Conservation (phyloP, 2,329 filamentous ascomycete species). For the Trichoderma koningii region DNA sequence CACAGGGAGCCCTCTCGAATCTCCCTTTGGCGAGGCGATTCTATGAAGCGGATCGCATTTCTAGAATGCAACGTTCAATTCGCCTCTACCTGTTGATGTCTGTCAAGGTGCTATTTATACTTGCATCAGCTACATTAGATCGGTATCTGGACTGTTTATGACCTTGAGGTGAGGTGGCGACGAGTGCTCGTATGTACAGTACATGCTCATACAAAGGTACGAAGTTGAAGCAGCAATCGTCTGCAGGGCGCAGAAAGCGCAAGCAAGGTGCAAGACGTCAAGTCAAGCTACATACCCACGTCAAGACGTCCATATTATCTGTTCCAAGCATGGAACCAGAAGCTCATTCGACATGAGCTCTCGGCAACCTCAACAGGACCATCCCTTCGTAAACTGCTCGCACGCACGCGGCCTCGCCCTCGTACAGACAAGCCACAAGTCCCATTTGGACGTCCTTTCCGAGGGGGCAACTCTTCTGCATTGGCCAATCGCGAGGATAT, state of each 20-base stretch:
- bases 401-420: slow-evolving; percentile 19
- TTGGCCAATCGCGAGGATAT: slow-evolving; percentile 23
- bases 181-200: not conserved
- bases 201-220: not conserved
- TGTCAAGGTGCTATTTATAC: not conserved
- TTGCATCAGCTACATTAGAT: not conserved
- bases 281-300: too few relatives aligned
- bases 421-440: slow-evolving; percentile 7
- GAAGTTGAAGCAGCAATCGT: not conserved
- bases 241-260: not conserved
- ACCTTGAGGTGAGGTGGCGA: not conserved
- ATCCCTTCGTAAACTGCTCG: slow-evolving; percentile 5
- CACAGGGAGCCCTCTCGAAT: not conserved
- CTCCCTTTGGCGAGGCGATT: not conserved
- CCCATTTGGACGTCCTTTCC: not conserved
- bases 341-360: not conserved
- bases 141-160: not conserved
- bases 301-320: too few relatives aligned
- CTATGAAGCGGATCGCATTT: not conserved
- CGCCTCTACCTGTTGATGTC: not conserved
- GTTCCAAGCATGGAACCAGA: not conserved
- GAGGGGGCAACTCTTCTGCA: slow-evolving; percentile 8
- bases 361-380: slow-evolving; percentile 17
- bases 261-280: not conserved
- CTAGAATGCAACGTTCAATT: not conserved